These are phyloP conservation scores for Nakazawaea pomicola DNA, from an alignment of 805 yeast species.

Conservation along the genomic window DNA sequence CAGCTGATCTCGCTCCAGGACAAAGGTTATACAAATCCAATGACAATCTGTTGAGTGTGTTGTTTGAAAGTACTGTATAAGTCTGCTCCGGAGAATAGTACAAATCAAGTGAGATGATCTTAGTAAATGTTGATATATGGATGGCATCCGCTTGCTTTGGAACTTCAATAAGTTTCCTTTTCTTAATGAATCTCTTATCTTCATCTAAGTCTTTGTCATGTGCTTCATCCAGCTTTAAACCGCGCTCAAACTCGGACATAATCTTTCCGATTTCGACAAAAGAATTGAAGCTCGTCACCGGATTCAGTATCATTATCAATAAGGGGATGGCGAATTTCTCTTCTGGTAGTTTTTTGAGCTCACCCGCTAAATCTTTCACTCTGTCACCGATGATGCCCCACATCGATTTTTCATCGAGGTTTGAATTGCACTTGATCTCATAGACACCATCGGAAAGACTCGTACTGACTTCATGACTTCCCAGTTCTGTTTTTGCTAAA, in stretches of 20 bases:
- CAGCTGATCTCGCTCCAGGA: slow-evolving; percentile 25
- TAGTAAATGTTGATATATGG: slow-evolving; percentile 24
- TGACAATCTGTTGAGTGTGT: slow-evolving; percentile 38
- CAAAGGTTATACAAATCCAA: slow-evolving; percentile 55
- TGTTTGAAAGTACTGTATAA: slow-evolving; percentile 26
- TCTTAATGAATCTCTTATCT: slow-evolving; percentile 22
- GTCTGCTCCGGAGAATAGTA: slow-evolving; percentile 31
- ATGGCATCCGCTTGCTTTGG: too few relatives aligned
- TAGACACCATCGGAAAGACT: slow-evolving; percentile 2
- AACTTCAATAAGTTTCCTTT: slow-evolving; percentile 24
- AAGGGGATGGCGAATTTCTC: slow-evolving; percentile 35
- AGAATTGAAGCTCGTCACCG: slow-evolving; percentile 37
- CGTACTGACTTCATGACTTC: not conserved
- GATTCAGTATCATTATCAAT: slow-evolving; percentile 45
- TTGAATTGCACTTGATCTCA: not conserved
- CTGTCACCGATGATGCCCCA: slow-evolving; percentile 1
- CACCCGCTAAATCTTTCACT: not conserved
- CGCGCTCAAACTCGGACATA: slow-evolving; percentile 41
- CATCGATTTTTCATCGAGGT: not conserved
- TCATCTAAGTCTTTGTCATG: slow-evolving; percentile 15
- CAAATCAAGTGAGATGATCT: slow-evolving; percentile 36
- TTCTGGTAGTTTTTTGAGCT: not conserved
- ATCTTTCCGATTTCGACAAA: slow-evolving; percentile 40
- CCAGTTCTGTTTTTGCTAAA: not conserved
- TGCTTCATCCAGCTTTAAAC: slow-evolving; percentile 23